Base-by-base conservation (phyloP, 495 filamentous ascomycete species). In the Tuber magnatum region DNA sequence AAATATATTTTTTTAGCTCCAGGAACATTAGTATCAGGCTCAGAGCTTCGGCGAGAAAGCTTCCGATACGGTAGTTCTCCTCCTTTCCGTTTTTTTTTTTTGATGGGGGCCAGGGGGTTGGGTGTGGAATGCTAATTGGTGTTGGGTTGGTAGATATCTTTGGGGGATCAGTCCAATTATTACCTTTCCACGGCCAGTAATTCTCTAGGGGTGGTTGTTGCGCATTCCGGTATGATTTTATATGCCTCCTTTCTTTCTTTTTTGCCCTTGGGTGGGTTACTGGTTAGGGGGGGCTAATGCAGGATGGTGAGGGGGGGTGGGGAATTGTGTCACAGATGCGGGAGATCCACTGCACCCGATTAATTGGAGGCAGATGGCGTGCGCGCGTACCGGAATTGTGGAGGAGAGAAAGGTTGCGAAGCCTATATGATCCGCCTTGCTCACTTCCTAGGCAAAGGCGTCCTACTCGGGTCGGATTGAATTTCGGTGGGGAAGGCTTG, bases 391-490 rank as follows among this genome's bases (percentile, higher is more conserved):
- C n/a, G 94, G 93, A 16, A 72, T 84, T 71, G 88, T 86, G 75
- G 95, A 99, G 87, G 84, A 83, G 78, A 90, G 95, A 84, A 99
- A 99, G 86, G 94, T 97, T 76, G 95, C 94, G 39, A 92, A 95
- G 83, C 95, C 94, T 3, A 92, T 94, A 77, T 97, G 88, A 92
- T 65, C 4, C 32, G 5, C 35, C 32, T 16, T 6, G 5, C 56
- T 65, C 56, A 20, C 56, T 35, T 65, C 28, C 28, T 35, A 0
- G 56, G 28, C 12, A 35, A 12, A 65, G n/a, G 56, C 20, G 7
- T 20, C 56, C 5, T 65, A 20, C 28, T 35, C 35, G 10, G 28
- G 56, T 14, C 56, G 16, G 56, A 35, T 35, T 35, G 18, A 28
- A 65, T 35, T 35, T 28, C 56, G 16, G 56, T 65, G n/a, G 32